Conservation (phyloP, 1,284 basidiomycete species). For the Leucoagaricus sp. region DNA sequence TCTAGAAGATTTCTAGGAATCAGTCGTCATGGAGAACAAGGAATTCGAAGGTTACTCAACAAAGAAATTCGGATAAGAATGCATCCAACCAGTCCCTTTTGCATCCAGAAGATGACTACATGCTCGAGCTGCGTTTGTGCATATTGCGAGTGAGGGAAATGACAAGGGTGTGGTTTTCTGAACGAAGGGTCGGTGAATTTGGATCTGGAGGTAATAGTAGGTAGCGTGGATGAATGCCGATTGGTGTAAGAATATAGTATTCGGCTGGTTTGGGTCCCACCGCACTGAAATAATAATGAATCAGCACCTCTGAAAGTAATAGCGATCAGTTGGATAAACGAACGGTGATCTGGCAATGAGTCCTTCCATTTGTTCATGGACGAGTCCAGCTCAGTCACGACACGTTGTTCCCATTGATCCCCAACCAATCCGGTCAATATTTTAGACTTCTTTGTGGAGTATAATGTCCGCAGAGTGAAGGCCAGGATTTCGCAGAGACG, state of each 20-base stretch:
- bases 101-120: constrained; percentile 58
- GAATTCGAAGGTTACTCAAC: constrained; percentile 21
- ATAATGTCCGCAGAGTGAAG: constrained; percentile 53
- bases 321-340: constrained; percentile 20
- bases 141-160: constrained; percentile 67
- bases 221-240: constrained; percentile 57
- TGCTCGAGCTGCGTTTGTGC: constrained; percentile 66
- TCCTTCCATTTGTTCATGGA: constrained; percentile 69
- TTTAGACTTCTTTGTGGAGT: constrained; percentile 52
- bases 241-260: constrained; percentile 57
- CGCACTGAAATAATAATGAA: constrained; percentile 37
- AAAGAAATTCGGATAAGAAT: constrained; percentile 27
- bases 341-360: constrained; percentile 54
- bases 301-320: neutral
- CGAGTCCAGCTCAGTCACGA: constrained; percentile 65
- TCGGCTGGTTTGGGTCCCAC: constrained; percentile 60
- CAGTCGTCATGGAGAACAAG: too few species aligned
- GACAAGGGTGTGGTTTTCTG: constrained; percentile 45
- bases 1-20: too few species aligned
- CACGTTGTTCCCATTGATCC: constrained; percentile 46
- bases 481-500: constrained; percentile 61
- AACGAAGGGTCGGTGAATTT: constrained; percentile 38
- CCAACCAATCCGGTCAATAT: constrained; percentile 52
- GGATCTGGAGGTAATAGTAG: constrained; percentile 65
- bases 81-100: constrained; percentile 23